Evolutionary conservation across 805 yeast species (phyloP), one percentile per base, ranked within the genome.

Genomic region (Teunomyces panamensis): DNA sequence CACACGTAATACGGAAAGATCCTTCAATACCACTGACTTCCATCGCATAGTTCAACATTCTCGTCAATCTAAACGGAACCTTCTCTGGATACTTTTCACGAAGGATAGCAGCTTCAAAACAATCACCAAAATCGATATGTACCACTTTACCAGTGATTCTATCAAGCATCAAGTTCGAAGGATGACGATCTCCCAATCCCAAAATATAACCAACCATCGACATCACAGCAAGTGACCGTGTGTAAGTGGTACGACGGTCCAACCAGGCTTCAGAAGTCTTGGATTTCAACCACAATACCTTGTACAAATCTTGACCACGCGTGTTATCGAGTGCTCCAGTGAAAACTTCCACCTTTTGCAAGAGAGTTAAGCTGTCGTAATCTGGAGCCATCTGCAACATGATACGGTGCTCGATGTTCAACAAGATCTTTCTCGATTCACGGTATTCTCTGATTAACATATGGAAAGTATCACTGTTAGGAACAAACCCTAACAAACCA

Each of bases 1-100:
- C 98, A 67, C 97, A 88, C 0, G 98, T 91, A 34, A 94, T 91
- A 58, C 98, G 79, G 78, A 89, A 94, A 30, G 96, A 88, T 3
- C 99, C 99, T 67, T 94, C 98, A 52, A 94, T 90, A 6, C 99
- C 99, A 68, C 96, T 87, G 2, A 94, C 98, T 65, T 95, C 99
- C 97, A 94, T 92, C 0, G 98, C 99, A 65, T 90, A 90, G 17
- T 95, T 90, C 54, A 95, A 75, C 99, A 94, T 94, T 66, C 99
- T 77, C 0, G 99, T 94, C 49, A 94, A 77, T 65, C 99, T 79
- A 73, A 94, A 94, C 6, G 99, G 99, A 20, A 94, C 99, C 65
- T 91, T 92, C 60, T 94, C 99, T 0, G 99, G 99, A 65, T 87
- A 95, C 63, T 94, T 94, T 57, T 95, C 99, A 56, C 99, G 81